Conservation (phyloP, 208 protist genomes). For the Leishmania mexicana region DNA sequence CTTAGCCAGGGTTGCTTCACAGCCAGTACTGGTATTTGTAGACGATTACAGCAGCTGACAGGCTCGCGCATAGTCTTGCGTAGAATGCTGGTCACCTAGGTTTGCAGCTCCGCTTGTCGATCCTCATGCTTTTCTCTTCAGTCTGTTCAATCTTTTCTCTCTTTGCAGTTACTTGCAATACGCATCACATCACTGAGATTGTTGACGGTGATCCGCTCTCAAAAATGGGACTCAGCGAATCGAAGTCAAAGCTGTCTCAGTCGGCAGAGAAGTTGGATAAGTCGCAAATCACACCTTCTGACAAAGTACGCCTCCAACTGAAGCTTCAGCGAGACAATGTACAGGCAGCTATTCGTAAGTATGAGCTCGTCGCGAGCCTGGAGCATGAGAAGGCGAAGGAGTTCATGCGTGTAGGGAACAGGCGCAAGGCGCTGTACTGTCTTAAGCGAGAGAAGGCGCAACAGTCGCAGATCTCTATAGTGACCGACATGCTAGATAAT, state of each 20-base stretch:
- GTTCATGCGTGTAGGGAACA: slow-evolving; percentile 69
- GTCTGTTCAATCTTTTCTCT: neutral
- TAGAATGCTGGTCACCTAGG: neutral
- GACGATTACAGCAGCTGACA: neutral
- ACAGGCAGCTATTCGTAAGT: slow-evolving; percentile 62
- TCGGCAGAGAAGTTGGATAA: neutral
- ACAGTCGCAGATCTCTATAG: slow-evolving; percentile 49
- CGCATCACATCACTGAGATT: neutral
- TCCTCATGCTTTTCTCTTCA: neutral
- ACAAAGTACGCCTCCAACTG: slow-evolving; percentile 76
- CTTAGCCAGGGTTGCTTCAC: neutral
- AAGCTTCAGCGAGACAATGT: slow-evolving; percentile 86
- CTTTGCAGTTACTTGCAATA: neutral
- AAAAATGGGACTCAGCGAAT: slow-evolving; percentile 22
- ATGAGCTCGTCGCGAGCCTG: slow-evolving; percentile 50
- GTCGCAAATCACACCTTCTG: slow-evolving; percentile 61
- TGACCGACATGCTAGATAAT: slow-evolving; percentile 81
- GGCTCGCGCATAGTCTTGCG: neutral
- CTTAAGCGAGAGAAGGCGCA: slow-evolving; percentile 76
- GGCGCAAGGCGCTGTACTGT: slow-evolving; percentile 79
- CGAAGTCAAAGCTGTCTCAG: slow-evolving; percentile 13
- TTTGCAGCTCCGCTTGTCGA: neutral
- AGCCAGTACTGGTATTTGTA: neutral
- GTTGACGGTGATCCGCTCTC: neutral
- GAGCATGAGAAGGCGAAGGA: slow-evolving; percentile 73